Conservation (phyloP, 1,284 basidiomycete species). For the Chalciporus sp. region DNA sequence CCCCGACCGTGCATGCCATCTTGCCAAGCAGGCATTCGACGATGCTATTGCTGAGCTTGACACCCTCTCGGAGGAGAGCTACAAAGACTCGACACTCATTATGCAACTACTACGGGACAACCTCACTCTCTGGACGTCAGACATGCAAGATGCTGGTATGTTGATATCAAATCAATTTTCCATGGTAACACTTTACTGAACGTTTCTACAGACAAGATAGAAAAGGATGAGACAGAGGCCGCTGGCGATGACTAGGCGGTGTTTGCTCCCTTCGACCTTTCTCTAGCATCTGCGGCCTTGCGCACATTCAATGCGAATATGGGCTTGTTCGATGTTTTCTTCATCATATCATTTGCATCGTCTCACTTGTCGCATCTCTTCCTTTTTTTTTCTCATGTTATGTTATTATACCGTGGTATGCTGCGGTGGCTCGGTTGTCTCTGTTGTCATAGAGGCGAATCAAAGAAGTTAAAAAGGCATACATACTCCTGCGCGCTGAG, state of each 20-base stretch:
- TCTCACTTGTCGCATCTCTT: slow-evolving; percentile 37
- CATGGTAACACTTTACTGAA: slow-evolving; percentile 11
- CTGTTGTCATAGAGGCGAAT: slow-evolving; percentile 36
- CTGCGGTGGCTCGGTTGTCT: slow-evolving; percentile 34
- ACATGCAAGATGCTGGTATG: slow-evolving; percentile 90
- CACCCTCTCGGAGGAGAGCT: slow-evolving; percentile 98
- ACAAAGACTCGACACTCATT: slow-evolving; percentile 98
- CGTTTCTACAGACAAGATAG: slow-evolving; percentile 59
- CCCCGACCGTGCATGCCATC: slow-evolving; percentile 98
- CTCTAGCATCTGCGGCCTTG: slow-evolving; percentile 9
- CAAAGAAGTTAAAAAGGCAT: slow-evolving; percentile 31
- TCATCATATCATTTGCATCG: slow-evolving; percentile 36
- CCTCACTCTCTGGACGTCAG: slow-evolving; percentile 97
- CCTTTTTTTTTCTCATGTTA: slow-evolving; percentile 23
- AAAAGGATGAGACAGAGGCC: slow-evolving; percentile 68
- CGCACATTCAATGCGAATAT: slow-evolving; percentile 10
- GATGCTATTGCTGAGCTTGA: slow-evolving; percentile 99
- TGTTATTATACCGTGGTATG: slow-evolving; percentile 40
- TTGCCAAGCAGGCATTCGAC: slow-evolving; percentile 99
- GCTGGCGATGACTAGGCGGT: slow-evolving; percentile 57
- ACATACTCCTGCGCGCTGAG: neutral
- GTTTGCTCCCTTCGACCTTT: neutral
- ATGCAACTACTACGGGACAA: slow-evolving; percentile 99
- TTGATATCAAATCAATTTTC: slow-evolving; percentile 14
- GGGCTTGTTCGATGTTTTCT: slow-evolving; percentile 17